Conservation (phyloP, 768 basidiomycete species). For the Auriscalpium orientale region DNA sequence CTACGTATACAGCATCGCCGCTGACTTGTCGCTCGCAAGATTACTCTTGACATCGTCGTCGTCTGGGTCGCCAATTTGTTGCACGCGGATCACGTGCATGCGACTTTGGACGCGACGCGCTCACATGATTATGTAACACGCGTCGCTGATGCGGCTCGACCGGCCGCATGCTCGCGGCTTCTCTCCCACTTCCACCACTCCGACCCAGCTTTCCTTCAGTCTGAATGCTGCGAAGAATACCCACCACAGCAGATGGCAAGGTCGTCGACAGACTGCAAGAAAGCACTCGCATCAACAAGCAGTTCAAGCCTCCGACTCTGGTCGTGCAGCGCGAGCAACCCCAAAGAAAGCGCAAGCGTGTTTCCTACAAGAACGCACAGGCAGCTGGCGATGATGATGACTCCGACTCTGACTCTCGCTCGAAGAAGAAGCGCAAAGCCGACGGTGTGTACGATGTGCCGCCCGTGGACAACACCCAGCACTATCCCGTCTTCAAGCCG, state of each 20-base stretch:
- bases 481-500: slow-evolving; percentile 73
- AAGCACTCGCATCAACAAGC: slow-evolving; percentile 66
- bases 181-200: neutral
- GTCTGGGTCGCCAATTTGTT: too few species aligned
- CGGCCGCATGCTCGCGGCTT: neutral
- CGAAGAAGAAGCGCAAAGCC: slow-evolving; percentile 58
- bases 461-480: slow-evolving; percentile 45
- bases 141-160: neutral
- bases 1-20: too few species aligned
- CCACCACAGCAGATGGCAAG: slow-evolving; percentile 65
- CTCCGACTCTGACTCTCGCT: slow-evolving; percentile 41
- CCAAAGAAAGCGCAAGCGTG: slow-evolving; percentile 77
- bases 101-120: neutral
- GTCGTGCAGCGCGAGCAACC: slow-evolving; percentile 50
- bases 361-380: slow-evolving; percentile 72
- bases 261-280: slow-evolving; percentile 62
- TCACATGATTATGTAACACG: neutral
- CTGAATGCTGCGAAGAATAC: slow-evolving; percentile 62
- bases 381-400: slow-evolving; percentile 48
- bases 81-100: too few species aligned
- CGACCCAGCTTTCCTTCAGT: neutral
- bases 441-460: slow-evolving; percentile 58
- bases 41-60: too few species aligned
- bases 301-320: slow-evolving; percentile 69
- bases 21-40: too few species aligned